Evolutionary conservation across 257 asterid species (phyloP).

Genomic region (Nyctanthes arbortristis): DNA sequence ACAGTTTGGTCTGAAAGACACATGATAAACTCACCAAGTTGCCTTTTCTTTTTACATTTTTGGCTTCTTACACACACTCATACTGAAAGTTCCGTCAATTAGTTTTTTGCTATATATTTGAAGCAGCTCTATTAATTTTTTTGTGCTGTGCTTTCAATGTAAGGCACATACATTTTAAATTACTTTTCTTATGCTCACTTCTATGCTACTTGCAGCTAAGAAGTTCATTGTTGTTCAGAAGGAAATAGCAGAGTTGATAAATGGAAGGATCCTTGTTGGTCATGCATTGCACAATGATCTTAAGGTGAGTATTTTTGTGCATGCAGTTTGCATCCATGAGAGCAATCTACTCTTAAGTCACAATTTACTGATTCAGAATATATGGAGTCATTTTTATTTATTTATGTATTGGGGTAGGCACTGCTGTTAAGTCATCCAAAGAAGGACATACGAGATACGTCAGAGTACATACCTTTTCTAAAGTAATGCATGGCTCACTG

Average conservation of each 20-base stretch:
- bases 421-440: constrained; percentile 87
- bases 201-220: constrained; percentile 65
- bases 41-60: background rate
- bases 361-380: constrained; percentile 5
- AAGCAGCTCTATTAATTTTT: background rate
- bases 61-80: too few relatives aligned
- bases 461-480: constrained; percentile 68
- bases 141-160: background rate
- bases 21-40: background rate
- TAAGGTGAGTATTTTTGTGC: constrained; percentile 45
- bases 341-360: background rate
- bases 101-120: background rate
- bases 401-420: constrained; percentile 68
- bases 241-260: constrained; percentile 78
- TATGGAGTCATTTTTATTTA: constrained; percentile 17
- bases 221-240: constrained; percentile 70
- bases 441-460: constrained; percentile 88
- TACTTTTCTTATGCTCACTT: constrained; percentile 8
- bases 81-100: background rate
- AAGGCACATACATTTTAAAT: background rate
- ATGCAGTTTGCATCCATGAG: constrained; percentile 1
- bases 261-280: constrained; percentile 83
- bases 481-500: constrained; percentile 47
- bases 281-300: constrained; percentile 97
- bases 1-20: background rate